Conservation (phyloP, 371 early-diverging fungal genomes). For the Mucor mucedo region DNA sequence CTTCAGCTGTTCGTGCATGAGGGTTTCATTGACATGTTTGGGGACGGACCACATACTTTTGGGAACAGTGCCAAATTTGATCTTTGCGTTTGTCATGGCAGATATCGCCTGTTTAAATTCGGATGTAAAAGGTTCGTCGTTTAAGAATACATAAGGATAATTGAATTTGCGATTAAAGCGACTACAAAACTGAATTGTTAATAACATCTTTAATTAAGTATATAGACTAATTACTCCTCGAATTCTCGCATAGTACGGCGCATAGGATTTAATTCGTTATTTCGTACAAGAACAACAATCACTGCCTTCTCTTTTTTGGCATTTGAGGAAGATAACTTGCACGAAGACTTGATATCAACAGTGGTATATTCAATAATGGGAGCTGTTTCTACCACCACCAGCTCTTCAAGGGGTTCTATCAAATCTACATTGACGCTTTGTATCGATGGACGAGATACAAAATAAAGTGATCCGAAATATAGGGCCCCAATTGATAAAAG, state of each 20-base stretch:
- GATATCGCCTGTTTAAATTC: slow-evolving; percentile 65
- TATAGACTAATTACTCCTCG: slow-evolving; percentile 59
- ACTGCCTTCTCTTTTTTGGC: slow-evolving; percentile 41
- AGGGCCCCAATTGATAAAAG: slow-evolving; percentile 12
- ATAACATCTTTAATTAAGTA: too few relatives aligned
- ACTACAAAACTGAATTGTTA: slow-evolving; percentile 11
- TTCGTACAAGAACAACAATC: slow-evolving; percentile 72
- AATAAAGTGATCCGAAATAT: slow-evolving; percentile 28
- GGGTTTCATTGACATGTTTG: slow-evolving; percentile 62
- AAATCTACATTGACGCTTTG: too few relatives aligned
- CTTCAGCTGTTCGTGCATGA: slow-evolving; percentile 56
- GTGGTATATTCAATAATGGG: slow-evolving; percentile 3
- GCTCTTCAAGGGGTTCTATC: too few relatives aligned
- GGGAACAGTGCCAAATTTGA: slow-evolving; percentile 70
- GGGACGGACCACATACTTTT: slow-evolving; percentile 76
- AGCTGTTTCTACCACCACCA: too few relatives aligned
- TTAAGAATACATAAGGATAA: slow-evolving; percentile 93
- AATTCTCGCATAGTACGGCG: slow-evolving; percentile 74
- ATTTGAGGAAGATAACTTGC: neutral
- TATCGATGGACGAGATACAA: slow-evolving; percentile 18
- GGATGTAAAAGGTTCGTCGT: slow-evolving; percentile 82
- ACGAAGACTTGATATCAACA: slow-evolving; percentile 6
- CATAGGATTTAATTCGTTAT: slow-evolving; percentile 77
- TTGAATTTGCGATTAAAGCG: slow-evolving; percentile 83
- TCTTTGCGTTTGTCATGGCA: slow-evolving; percentile 67